Percentiles rank a stretch among this genome's conserved stretches.
Evolutionary conservation across 257 asterid genomes (phyloP).

Genomic region (Solanum ossicruentum): DNA sequence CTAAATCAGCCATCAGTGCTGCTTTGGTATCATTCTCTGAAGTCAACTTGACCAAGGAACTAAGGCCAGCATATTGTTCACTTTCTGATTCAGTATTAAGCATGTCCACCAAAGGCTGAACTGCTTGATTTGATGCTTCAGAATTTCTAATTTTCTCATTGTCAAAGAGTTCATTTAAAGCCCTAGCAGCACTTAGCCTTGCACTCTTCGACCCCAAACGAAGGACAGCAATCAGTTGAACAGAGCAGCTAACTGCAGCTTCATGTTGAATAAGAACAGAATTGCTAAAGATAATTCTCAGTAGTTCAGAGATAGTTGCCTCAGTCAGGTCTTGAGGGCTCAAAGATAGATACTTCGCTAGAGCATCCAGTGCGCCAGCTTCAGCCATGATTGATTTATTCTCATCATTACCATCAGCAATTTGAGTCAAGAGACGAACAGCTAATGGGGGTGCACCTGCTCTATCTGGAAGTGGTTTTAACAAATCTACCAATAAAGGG

Average conservation of each 20-base stretch:
- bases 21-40: slow-evolving; percentile 36
- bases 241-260: slow-evolving; percentile 52
- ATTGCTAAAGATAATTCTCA: slow-evolving; percentile 57
- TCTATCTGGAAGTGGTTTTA: slow-evolving; percentile 74
- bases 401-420: slow-evolving; percentile 66
- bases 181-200: slow-evolving; percentile 63
- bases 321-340: slow-evolving; percentile 73
- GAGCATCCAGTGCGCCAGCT: slow-evolving; percentile 71
- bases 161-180: slow-evolving; percentile 55
- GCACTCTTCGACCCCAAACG: slow-evolving; percentile 81
- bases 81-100: slow-evolving; percentile 40
- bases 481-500: slow-evolving; percentile 71
- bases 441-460: slow-evolving; percentile 75
- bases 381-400: slow-evolving; percentile 76
- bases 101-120: slow-evolving; percentile 76
- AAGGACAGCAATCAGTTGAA: slow-evolving; percentile 74
- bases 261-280: slow-evolving; percentile 45
- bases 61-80: slow-evolving; percentile 60
- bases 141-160: slow-evolving; percentile 51
- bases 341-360: slow-evolving; percentile 63
- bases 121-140: slow-evolving; percentile 61
- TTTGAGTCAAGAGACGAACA: slow-evolving; percentile 53
- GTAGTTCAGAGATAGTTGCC: slow-evolving; percentile 64
- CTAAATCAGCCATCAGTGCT: slow-evolving; percentile 49
- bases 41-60: slow-evolving; percentile 63